Evolutionary conservation across 192 early-diverging fungal genomes (phyloP).

Genomic region (Funneliformis geosporum): DNA sequence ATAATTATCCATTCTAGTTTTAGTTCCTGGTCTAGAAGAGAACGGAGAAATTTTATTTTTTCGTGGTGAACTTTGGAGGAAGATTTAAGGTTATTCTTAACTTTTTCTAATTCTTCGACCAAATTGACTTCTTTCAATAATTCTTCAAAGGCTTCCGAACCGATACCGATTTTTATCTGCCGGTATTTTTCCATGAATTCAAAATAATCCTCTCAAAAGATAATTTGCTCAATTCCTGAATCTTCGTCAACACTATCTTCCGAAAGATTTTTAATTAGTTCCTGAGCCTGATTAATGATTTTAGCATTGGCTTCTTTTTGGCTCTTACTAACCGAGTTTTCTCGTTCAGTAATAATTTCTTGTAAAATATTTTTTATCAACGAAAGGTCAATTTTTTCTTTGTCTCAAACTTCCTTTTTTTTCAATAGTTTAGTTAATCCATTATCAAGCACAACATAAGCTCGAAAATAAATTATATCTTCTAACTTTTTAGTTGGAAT

Average conservation of each 20-base stretch:
- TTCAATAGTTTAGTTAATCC: slow-evolving; percentile 21
- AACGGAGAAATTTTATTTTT: slow-evolving; percentile 10
- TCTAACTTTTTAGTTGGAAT: slow-evolving; percentile 13
- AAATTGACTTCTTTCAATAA: slow-evolving; percentile 9
- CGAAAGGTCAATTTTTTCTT: neutral
- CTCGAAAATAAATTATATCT: slow-evolving; percentile 16
- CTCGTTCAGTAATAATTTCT: slow-evolving; percentile 30
- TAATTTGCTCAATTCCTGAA: neutral
- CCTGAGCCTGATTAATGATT: neutral
- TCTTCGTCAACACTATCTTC: neutral
- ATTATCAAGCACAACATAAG: slow-evolving; percentile 8
- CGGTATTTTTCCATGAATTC: slow-evolving; percentile 3
- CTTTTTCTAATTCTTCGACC: neutral
- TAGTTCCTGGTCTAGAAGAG: neutral
- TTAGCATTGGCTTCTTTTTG: neutral
- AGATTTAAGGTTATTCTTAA: neutral
- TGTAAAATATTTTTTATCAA: slow-evolving; percentile 21
- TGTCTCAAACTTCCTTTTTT: slow-evolving; percentile 15
- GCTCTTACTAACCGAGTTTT: too few species aligned
- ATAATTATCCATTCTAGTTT: slow-evolving; percentile 24
- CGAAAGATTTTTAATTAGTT: too few species aligned
- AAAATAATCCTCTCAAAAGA: slow-evolving; percentile 21
- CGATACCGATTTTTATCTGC: slow-evolving; percentile 2
- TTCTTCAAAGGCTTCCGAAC: slow-evolving; percentile 16
- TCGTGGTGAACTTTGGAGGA: slow-evolving; percentile 6